phyloP scores from a whole-genome alignment of 23 red algal genomes.

The Agarophyton chilense region DNA sequence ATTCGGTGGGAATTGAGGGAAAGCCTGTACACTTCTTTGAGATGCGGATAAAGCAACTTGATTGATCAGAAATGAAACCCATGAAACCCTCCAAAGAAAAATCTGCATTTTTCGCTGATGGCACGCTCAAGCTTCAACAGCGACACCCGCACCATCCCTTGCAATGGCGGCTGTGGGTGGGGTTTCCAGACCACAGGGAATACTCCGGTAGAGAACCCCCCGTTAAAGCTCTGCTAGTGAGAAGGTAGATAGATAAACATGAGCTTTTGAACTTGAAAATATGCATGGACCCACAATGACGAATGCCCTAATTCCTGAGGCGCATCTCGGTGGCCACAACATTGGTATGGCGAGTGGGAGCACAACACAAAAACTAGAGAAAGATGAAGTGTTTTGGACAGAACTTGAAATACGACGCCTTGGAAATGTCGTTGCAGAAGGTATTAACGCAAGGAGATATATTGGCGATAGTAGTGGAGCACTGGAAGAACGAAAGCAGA shows the following conservation, averaged over 20 bases:
- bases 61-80: neutral
- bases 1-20: no score
- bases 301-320: neutral
- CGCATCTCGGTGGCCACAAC: neutral
- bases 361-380: neutral
- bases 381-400: slow-evolving; percentile 75
- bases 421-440: slow-evolving; percentile 64
- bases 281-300: neutral
- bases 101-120: neutral
- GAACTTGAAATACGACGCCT: slow-evolving; percentile 67
- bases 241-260: neutral
- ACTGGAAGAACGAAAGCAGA: slow-evolving; percentile 28
- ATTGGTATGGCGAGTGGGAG: neutral
- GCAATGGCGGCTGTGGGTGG: no score
- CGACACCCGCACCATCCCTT: no score
- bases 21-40: no score
- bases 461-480: slow-evolving; percentile 24
- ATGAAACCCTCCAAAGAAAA: neutral
- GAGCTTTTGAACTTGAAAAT: neutral
- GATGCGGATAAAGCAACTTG: no score
- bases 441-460: slow-evolving; percentile 48
- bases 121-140: neutral
- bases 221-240: no score
- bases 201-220: no score
- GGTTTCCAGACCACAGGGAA: no score